Evolutionary conservation across 1,284 basidiomycete species (phyloP).

Genomic region (Ustilago trichophora): DNA sequence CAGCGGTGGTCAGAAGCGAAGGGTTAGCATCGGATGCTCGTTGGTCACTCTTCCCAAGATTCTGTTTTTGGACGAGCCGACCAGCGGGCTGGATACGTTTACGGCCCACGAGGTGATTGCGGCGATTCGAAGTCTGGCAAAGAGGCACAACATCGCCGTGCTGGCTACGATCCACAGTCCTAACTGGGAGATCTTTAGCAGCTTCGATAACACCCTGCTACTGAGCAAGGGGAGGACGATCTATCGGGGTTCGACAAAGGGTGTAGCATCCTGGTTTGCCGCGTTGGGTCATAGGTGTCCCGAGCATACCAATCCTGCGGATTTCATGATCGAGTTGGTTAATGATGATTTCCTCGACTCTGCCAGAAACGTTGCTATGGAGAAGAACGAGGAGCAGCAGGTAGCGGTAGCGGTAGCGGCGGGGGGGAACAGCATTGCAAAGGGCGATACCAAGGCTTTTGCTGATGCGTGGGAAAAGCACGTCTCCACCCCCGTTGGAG

Average conservation of each 20-base stretch:
- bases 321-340: conserved; percentile 60
- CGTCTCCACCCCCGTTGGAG: not conserved
- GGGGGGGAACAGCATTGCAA: too few species aligned
- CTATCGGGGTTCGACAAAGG: conserved; percentile 45
- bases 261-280: conserved; percentile 51
- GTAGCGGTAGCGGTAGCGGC: too few species aligned
- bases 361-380: too few species aligned
- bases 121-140: conserved; percentile 53
- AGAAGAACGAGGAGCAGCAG: not conserved
- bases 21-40: conserved; percentile 66
- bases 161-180: conserved; percentile 67
- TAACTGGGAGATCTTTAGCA: conserved; percentile 59
- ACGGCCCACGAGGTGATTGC: conserved; percentile 64
- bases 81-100: conserved; percentile 58
- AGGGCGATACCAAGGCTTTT: conserved; percentile 21
- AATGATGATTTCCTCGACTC: conserved; percentile 57
- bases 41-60: conserved; percentile 66
- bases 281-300: conserved; percentile 44
- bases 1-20: conserved; percentile 67
- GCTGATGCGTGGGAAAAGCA: conserved; percentile 15
- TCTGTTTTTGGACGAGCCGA: conserved; percentile 69
- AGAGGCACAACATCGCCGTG: conserved; percentile 58
- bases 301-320: conserved; percentile 61
- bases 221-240: conserved; percentile 58
- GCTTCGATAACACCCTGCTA: conserved; percentile 62